Conservation (phyloP, 1,284 basidiomycete species). For the Cutaneotrichosporon dermatis region DNA sequence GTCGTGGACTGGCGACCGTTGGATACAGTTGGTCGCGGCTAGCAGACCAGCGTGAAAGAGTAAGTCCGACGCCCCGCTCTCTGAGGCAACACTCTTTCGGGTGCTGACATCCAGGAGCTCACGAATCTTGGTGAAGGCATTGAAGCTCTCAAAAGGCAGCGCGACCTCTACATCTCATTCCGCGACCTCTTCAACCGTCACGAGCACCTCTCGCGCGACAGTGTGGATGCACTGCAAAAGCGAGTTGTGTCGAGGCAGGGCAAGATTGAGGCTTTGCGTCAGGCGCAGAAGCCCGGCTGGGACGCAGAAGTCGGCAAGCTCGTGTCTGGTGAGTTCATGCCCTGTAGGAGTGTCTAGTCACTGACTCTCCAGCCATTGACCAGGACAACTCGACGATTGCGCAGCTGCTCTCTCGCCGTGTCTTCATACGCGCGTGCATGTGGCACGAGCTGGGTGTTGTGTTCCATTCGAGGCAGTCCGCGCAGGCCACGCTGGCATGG, state of each 20-base stretch:
- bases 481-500: conserved; percentile 67
- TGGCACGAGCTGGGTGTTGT: conserved; percentile 88
- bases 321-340: conserved; percentile 33
- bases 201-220: conserved; percentile 73
- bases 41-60: conserved; percentile 71
- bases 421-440: conserved; percentile 81
- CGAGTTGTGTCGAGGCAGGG: conserved; percentile 68
- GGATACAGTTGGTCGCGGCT: conserved; percentile 67
- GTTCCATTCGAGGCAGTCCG: conserved; percentile 79
- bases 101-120: conserved; percentile 6
- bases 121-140: conserved; percentile 21
- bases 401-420: conserved; percentile 63
- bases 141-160: conserved; percentile 59
- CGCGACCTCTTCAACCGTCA: conserved; percentile 78
- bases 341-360: background rate
- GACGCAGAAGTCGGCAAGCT: conserved; percentile 74
- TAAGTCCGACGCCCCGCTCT: conserved; percentile 49
- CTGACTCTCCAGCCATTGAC: conserved; percentile 31
- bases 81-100: background rate
- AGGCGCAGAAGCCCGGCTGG: conserved; percentile 70
- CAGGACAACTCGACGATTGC: conserved; percentile 54
- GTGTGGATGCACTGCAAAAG: conserved; percentile 78
- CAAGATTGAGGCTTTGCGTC: conserved; percentile 68
- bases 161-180: conserved; percentile 80
- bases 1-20: conserved; percentile 63